Evolutionary conservation across 208 protist genomes (phyloP).

Genomic region (Plasmodiophora brassicae): DNA sequence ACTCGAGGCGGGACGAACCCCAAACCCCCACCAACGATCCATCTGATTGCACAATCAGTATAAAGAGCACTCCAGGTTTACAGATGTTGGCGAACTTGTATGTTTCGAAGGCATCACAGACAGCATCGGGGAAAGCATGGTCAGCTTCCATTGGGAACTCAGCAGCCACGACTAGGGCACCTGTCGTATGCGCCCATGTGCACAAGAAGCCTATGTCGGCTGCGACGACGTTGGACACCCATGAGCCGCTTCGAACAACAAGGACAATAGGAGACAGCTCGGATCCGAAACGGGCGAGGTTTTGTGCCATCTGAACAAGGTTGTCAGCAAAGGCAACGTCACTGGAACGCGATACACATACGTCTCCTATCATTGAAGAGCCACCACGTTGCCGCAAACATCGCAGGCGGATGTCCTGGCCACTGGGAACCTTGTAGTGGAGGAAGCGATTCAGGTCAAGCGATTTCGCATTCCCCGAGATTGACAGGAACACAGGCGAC

Average conservation of each 20-base stretch:
- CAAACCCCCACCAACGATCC: not conserved
- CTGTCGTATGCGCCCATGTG: not conserved
- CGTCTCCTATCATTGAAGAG: slow-evolving; percentile 12
- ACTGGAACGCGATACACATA: not conserved
- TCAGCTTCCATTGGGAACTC: not conserved
- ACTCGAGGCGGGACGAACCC: not conserved
- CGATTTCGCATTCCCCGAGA: too few relatives aligned
- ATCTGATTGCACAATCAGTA: not conserved
- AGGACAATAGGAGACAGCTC: not conserved
- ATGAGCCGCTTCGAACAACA: not conserved
- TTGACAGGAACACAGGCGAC: too few relatives aligned
- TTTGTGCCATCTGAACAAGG: not conserved
- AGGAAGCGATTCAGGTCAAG: not conserved
- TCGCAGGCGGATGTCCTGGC: too few relatives aligned
- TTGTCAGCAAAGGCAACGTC: not conserved
- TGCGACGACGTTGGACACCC: not conserved
- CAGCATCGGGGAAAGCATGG: not conserved
- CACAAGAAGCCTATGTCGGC: slow-evolving; percentile 11
- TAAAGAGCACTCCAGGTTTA: not conserved
- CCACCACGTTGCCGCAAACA: too few relatives aligned
- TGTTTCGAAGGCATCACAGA: not conserved
- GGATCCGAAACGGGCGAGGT: not conserved
- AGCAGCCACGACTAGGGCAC: not conserved
- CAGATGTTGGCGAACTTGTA: not conserved
- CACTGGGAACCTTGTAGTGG: not conserved